Conservation (phyloP, 306 rosid genomes). For the Casuarina cunninghamiana region DNA sequence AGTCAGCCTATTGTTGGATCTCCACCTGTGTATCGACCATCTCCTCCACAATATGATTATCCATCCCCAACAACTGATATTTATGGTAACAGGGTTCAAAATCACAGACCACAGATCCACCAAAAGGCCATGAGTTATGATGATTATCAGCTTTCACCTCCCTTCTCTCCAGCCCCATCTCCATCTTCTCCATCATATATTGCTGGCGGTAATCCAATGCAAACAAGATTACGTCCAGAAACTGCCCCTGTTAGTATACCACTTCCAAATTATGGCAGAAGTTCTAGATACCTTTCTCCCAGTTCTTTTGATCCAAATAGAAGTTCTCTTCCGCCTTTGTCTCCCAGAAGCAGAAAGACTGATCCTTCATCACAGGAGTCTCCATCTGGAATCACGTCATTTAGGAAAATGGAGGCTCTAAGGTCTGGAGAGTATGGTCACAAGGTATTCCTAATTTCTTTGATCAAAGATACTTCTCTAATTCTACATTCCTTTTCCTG, state of each 20-base stretch:
- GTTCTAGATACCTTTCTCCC: constrained; percentile 65
- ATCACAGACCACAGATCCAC: constrained; percentile 37
- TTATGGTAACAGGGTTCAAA: constrained; percentile 42
- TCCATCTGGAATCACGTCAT: constrained; percentile 69
- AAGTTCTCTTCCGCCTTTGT: constrained; percentile 73
- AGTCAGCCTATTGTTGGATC: constrained; percentile 58
- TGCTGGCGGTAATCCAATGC: constrained; percentile 43
- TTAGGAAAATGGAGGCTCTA: constrained; percentile 60
- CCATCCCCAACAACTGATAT: constrained; percentile 64
- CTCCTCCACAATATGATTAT: constrained; percentile 49
- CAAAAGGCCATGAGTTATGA: constrained; percentile 49
- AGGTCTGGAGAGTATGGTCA: constrained; percentile 56
- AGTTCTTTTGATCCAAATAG: constrained; percentile 73
- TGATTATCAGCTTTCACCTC: constrained; percentile 87
- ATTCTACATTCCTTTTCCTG: constrained; percentile 24
- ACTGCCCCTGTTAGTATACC: constrained; percentile 87
- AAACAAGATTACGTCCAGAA: constrained; percentile 55
- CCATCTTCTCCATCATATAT: constrained; percentile 69
- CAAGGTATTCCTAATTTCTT: constrained; percentile 52
- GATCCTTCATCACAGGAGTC: constrained; percentile 77
- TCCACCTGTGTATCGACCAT: constrained; percentile 56
- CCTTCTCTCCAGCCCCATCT: constrained; percentile 74
- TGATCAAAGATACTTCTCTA: neutral
- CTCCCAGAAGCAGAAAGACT: constrained; percentile 60
- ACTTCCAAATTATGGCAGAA: constrained; percentile 44